These are phyloP conservation scores for Cadophora sp. DNA, from an alignment of 2,329 filamentous ascomycete species.

Conservation along the genomic window DNA sequence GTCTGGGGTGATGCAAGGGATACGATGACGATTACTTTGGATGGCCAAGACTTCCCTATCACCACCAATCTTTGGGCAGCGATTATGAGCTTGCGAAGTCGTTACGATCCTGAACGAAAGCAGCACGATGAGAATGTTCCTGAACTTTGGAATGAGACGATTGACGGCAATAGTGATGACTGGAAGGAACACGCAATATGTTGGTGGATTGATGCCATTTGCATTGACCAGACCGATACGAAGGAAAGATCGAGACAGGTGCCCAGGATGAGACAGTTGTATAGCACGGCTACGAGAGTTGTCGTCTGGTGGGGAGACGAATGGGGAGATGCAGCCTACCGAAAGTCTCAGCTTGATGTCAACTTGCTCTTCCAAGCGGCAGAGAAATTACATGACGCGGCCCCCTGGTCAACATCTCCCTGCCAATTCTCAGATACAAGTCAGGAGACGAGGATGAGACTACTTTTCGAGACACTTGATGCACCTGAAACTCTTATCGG, in stretches of 20 bases:
- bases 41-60: background rate
- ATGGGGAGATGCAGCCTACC: background rate
- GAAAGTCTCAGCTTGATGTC: background rate
- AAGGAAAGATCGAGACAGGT: background rate
- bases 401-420: background rate
- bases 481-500: background rate
- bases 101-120: background rate
- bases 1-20: background rate
- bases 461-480: background rate
- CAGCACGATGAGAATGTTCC: background rate
- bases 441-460: background rate
- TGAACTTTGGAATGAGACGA: background rate
- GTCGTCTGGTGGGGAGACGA: background rate
- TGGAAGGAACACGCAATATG: background rate
- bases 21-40: background rate
- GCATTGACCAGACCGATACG: no score
- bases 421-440: background rate
- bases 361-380: background rate
- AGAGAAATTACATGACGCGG: background rate
- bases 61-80: background rate
- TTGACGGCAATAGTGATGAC: background rate
- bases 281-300: background rate
- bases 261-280: background rate
- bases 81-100: background rate
- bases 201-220: slow-evolving; percentile 5